Evolutionary conservation across 2,329 filamentous ascomycete species (phyloP).

Genomic region (Ciborinia camelliae): DNA sequence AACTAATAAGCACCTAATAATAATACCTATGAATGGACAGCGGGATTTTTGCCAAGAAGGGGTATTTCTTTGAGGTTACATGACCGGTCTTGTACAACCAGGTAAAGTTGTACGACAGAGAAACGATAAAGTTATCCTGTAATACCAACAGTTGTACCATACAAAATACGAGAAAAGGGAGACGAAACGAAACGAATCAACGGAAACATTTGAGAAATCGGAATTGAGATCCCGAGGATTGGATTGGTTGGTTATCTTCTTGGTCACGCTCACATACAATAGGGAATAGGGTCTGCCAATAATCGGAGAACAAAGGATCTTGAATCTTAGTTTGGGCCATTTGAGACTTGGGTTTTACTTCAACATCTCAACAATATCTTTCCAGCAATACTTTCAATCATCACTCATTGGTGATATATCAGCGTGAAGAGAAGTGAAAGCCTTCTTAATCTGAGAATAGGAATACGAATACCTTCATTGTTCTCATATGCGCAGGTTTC

Average conservation of each 20-base stretch:
- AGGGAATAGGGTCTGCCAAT: too few relatives aligned
- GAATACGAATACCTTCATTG: neutral
- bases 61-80: neutral
- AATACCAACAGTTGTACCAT: too few relatives aligned
- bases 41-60: slow-evolving; percentile 4
- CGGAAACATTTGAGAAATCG: neutral
- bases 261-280: neutral
- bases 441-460: neutral
- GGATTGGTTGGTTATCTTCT: neutral
- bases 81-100: neutral
- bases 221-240: neutral
- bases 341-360: neutral
- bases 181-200: neutral
- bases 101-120: neutral
- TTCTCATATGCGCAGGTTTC: neutral
- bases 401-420: neutral
- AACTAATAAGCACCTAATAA: neutral
- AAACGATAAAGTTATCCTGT: neutral
- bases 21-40: too few relatives aligned
- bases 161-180: neutral
- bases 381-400: neutral
- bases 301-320: neutral
- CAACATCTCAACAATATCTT: neutral
- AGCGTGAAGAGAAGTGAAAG: neutral
- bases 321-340: neutral